Conservation (phyloP, 2,329 filamentous ascomycete genomes). For the Pseudogymnoascus destructans region DNA sequence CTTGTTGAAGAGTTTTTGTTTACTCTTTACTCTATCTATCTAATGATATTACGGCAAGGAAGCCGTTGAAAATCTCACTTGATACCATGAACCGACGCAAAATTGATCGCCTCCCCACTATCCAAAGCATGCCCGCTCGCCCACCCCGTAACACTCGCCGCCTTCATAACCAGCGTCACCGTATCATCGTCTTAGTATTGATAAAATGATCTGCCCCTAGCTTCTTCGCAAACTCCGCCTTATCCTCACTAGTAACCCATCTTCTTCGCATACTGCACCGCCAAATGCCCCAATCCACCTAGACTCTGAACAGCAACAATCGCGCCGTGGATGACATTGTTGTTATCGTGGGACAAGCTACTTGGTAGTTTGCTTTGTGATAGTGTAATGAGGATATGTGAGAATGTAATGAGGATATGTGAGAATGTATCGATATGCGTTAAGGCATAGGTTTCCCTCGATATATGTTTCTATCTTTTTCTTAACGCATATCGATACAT, state of each 20-base stretch:
- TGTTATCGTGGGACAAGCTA: background rate
- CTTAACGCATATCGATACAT: too few relatives aligned
- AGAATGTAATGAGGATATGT: background rate
- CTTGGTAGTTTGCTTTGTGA: background rate
- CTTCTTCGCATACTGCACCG: conserved; percentile 60
- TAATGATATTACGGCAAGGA: background rate
- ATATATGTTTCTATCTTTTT: too few relatives aligned
- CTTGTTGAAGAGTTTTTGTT: background rate
- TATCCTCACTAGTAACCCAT: conserved; percentile 62
- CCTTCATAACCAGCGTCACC: conserved; percentile 32
- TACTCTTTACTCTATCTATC: background rate
- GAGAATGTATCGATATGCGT: too few relatives aligned
- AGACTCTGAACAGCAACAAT: conserved; percentile 52
- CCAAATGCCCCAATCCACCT: conserved; percentile 64
- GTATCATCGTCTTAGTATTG: conserved; percentile 38
- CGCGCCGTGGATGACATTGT: conserved; percentile 32
- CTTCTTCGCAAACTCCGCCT: conserved; percentile 51
- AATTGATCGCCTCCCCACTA: conserved; percentile 52
- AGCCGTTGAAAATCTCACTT: conserved; percentile 28
- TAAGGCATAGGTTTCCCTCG: too few relatives aligned
- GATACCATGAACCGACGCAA: conserved; percentile 47
- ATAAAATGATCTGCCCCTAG: conserved; percentile 50
- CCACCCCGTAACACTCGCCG: conserved; percentile 48
- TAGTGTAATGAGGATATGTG: background rate
- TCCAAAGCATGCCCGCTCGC: conserved; percentile 51